Base-by-base conservation (phyloP, 2,329 filamentous ascomycete genomes). In the Trichoderma atrobrunneum region DNA sequence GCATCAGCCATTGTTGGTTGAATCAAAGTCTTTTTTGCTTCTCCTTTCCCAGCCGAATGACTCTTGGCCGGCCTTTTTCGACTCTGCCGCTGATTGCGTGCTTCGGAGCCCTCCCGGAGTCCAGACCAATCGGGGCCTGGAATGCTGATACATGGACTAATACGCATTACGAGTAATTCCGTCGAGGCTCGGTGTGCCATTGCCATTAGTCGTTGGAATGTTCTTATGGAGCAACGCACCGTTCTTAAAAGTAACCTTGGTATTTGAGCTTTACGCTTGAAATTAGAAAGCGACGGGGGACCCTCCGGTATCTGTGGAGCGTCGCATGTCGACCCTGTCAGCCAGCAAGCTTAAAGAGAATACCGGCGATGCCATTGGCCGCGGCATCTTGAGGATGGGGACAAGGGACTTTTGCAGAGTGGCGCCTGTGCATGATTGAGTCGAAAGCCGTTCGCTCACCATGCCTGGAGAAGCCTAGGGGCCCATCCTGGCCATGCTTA, bases 331-430 rank as follows among this genome's bases (percentile, higher is more conserved):
- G 56, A 32, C 65, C 65, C 65, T 69, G 65, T 36, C 18, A 60
- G 32, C 14, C 36, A 11, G n/a, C 56, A 48, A 61, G 65, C 65
- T 61, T 61, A 69, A 69, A 61, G 56, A 2, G 32, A 69, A 34
- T 69, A 18, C 36, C n/a, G 21, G n/a, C 65, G n/a, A 69, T 48
- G 56, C 65, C 54, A 69, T 69, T 69, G 65, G 65, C n/a, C 30
- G 7, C 21, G 18, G 28, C 21, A 34, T 54, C 28, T 30, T 39
- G 26, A 5, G 14, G 65, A n/a, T 24, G 36, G 56, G 34, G 56
- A 28, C 36, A 59, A 26, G 63, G 70, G 62, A 72, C 70, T 72
- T 72, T 72, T 72, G 70, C 36, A 62, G 54, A 54, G 70, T 72
- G 70, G 70, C 70, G 63, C 56, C 63, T 34, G n/a, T 26, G 54